Percentiles rank a stretch among this genome's conserved stretches.
These are phyloP conservation scores for Coix lacrymajobi DNA, from an alignment of 176 grass and related monocot species.

Conservation along the genomic window DNA sequence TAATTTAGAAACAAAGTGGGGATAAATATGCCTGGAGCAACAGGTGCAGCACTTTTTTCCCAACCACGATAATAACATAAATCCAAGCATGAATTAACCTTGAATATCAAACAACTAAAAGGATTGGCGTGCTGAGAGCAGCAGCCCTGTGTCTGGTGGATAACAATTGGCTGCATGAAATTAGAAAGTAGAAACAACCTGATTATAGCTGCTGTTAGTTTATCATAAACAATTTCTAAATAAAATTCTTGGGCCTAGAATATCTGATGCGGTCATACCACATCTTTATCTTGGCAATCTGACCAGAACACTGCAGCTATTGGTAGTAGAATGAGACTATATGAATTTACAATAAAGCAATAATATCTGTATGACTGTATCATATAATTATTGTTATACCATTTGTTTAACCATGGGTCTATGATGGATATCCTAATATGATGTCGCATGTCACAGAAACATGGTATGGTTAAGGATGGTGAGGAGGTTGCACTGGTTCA, in stretches of 20 bases:
- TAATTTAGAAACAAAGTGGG: background rate
- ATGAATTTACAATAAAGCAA: background rate
- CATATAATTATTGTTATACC: background rate
- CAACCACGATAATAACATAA: background rate
- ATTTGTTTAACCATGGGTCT: background rate
- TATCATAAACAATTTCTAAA: background rate
- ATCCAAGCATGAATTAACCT: background rate
- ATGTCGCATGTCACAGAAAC: conserved; percentile 54
- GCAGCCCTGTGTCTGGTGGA: background rate
- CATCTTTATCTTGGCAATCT: background rate
- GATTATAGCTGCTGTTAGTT: background rate
- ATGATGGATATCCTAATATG: conserved; percentile 13
- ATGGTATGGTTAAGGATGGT: conserved; percentile 90
- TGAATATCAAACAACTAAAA: background rate
- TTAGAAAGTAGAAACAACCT: background rate
- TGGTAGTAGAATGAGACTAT: background rate
- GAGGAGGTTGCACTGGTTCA: conserved; percentile 93
- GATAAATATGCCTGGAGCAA: background rate
- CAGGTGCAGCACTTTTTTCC: background rate
- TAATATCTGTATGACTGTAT: background rate
- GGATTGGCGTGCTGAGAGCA: background rate
- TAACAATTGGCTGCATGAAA: background rate
- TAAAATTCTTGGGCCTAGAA: background rate
- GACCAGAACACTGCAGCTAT: background rate
- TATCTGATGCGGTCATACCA: background rate